Percentiles rank a stretch among this genome's conserved stretches.
Evolutionary conservation across 495 filamentous ascomycete genomes (phyloP).

Genomic region (Aspergillus incahuasiensis): DNA sequence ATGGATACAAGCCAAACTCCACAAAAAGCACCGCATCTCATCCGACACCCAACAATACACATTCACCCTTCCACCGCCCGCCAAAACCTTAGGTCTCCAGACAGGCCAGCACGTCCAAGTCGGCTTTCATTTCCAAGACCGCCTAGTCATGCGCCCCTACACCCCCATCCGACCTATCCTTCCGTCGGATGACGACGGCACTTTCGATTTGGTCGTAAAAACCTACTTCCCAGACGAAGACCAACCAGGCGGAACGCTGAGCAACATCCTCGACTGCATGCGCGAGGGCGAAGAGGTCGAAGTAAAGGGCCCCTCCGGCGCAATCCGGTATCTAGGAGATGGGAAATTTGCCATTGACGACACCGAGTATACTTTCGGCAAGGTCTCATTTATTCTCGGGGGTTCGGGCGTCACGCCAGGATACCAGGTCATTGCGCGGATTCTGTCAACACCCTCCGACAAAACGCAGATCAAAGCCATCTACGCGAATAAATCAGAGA

Average conservation of each 20-base stretch:
- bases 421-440: conserved; percentile 28
- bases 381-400: conserved; percentile 11
- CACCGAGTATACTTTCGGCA: conserved; percentile 9
- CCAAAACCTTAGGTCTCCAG: conserved; percentile 35
- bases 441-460: conserved; percentile 9
- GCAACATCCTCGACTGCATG: conserved; percentile 37
- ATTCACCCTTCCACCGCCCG: conserved; percentile 34
- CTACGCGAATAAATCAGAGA: conserved; percentile 10
- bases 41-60: conserved; percentile 33
- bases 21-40: conserved; percentile 21
- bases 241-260: conserved; percentile 34
- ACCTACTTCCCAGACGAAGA: conserved; percentile 28
- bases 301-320: conserved; percentile 42
- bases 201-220: conserved; percentile 39
- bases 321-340: conserved; percentile 32
- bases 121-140: conserved; percentile 33
- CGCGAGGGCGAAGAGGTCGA: conserved; percentile 34
- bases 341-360: conserved; percentile 21
- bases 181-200: conserved; percentile 34
- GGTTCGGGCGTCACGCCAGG: conserved; percentile 28
- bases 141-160: conserved; percentile 36
- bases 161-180: conserved; percentile 35
- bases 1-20: conserved; percentile 13
- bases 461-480: not conserved
- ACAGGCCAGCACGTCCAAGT: conserved; percentile 43